Percentiles rank a stretch among this genome's conserved stretches.
phyloP scores from a whole-genome alignment of 1,284 basidiomycete species.

The Apiotrichum laibachii region DNA sequence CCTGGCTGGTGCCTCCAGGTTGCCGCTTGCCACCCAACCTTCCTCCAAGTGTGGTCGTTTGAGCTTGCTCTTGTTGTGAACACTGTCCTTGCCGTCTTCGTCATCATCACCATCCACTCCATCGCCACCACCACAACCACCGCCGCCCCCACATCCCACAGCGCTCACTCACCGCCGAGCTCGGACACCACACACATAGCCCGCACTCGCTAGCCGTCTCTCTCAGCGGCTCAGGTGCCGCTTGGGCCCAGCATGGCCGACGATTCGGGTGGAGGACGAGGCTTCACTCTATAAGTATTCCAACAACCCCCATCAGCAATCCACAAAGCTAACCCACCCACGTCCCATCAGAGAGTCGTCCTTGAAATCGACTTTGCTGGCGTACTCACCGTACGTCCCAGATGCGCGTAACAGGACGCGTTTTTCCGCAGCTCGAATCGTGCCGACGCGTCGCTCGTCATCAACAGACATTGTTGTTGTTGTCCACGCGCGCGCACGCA shows the following conservation, averaged over 20 bases:
- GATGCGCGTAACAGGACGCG: too few relatives aligned
- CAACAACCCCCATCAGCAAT: neutral
- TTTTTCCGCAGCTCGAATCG: neutral
- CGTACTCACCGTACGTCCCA: conserved; percentile 30
- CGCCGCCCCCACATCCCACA: neutral
- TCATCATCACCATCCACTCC: too few relatives aligned
- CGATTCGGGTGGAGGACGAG: conserved; percentile 21
- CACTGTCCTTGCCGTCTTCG: too few relatives aligned
- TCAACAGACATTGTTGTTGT: neutral
- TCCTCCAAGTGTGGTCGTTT: too few relatives aligned
- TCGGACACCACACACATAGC: neutral
- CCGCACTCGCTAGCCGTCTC: neutral
- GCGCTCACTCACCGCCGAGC: neutral
- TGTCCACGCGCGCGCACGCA: neutral
- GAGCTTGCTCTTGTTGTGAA: too few relatives aligned
- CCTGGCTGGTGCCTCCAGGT: neutral
- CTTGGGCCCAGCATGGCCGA: conserved; percentile 22
- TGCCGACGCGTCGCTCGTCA: neutral
- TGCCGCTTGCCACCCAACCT: too few relatives aligned
- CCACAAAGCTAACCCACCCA: conserved; percentile 17
- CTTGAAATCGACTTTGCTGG: conserved; percentile 49
- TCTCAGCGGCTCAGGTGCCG: conserved; percentile 6
- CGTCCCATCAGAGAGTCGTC: conserved; percentile 47
- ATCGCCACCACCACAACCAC: neutral
- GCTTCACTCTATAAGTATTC: conserved; percentile 25